Evolutionary conservation across 129 eudicot genomes (phyloP).

Genomic region (Rutidosis leptorrhynchoides): DNA sequence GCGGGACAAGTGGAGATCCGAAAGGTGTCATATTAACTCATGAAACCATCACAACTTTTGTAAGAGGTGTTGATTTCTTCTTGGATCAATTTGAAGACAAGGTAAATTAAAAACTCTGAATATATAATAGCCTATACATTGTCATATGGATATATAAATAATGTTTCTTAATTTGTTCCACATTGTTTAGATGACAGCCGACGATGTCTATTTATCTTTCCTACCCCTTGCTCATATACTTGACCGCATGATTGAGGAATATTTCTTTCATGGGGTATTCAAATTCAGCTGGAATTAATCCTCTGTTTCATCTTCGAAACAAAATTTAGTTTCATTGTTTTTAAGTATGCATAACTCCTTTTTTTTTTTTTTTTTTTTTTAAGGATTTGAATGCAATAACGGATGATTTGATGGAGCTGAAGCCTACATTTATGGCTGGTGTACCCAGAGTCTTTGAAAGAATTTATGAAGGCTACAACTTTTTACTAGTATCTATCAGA

Average conservation of each 20-base stretch:
- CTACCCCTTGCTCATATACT: conserved; percentile 95
- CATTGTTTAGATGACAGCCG: conserved; percentile 93
- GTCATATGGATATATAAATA: too few relatives aligned
- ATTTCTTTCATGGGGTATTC: conserved; percentile 92
- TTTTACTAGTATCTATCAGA: too few relatives aligned
- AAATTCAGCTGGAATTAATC: too few relatives aligned
- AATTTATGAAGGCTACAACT: conserved; percentile 69
- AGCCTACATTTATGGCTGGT: conserved; percentile 93
- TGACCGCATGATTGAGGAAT: conserved; percentile 88
- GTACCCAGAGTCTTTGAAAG: conserved; percentile 88
- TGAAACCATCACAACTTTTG: conserved; percentile 51
- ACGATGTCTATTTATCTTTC: conserved; percentile 86
- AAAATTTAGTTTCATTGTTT: too few relatives aligned
- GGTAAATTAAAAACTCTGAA: too few relatives aligned
- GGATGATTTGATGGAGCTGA: conserved; percentile 84
- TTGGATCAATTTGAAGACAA: conserved; percentile 90
- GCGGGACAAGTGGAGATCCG: conserved; percentile 95
- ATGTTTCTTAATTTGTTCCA: too few relatives aligned
- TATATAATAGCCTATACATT: too few relatives aligned
- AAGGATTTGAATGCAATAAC: conserved; percentile 72
- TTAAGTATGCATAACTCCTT: too few relatives aligned
- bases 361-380: too few relatives aligned
- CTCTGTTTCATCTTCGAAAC: too few relatives aligned
- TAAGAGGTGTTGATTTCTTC: conserved; percentile 68
- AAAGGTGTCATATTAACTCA: conserved; percentile 90